Evolutionary conservation across 129 eudicot genomes (phyloP).

Genomic region (Arctium lappa): DNA sequence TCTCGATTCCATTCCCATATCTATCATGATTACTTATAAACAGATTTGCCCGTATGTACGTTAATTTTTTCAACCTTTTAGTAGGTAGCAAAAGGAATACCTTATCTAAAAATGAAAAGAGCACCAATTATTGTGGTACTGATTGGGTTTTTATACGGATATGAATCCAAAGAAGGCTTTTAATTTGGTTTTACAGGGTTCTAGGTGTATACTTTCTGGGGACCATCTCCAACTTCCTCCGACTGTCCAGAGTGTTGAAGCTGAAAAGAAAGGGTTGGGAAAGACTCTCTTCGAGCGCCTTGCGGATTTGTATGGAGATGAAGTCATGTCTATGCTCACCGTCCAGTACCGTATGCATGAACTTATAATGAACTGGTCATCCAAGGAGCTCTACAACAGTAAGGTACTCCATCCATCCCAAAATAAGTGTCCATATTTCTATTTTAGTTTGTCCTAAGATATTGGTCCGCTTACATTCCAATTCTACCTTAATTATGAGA

Average conservation of each 20-base stretch:
- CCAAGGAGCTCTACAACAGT: conserved; percentile 78
- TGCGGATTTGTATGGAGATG: conserved; percentile 86
- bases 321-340: conserved; percentile 87
- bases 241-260: conserved; percentile 94
- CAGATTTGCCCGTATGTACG: no score
- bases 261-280: conserved; percentile 91
- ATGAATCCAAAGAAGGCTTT: background rate
- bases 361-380: conserved; percentile 92
- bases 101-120: background rate
- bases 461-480: no score
- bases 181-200: conserved; percentile 45
- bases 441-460: background rate
- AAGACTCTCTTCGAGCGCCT: conserved; percentile 90
- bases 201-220: conserved; percentile 87
- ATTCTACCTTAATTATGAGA: no score
- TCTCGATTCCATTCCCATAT: no score
- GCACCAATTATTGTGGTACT: no score
- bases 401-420: conserved; percentile 54
- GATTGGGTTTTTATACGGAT: background rate
- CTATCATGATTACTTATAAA: no score
- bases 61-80: background rate
- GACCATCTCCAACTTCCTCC: conserved; percentile 99
- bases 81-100: background rate
- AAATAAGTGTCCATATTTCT: background rate
- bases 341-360: conserved; percentile 98